Evolutionary conservation across 305 asterid species (phyloP).

Genomic region (Withania somnifera): DNA sequence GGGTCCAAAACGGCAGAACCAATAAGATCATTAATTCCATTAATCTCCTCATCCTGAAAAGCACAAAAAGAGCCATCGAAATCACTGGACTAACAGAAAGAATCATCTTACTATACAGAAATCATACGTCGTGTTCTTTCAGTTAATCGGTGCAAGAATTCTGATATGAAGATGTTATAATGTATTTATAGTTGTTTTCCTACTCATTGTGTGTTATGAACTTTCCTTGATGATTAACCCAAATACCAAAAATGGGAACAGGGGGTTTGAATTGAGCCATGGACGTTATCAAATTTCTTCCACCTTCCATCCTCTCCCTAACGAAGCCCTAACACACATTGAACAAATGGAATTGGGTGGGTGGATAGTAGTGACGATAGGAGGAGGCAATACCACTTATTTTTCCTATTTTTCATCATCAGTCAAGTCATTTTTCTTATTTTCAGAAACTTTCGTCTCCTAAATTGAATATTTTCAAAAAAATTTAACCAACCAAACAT

Average conservation of each 20-base stretch:
- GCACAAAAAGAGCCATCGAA: not conserved
- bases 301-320: not conserved
- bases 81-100: not conserved
- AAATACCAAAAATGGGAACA: not conserved
- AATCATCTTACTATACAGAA: not conserved
- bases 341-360: not conserved
- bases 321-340: not conserved
- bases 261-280: no score
- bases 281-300: not conserved
- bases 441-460: no score
- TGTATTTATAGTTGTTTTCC: not conserved
- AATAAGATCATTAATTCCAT: constrained; percentile 21
- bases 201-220: not conserved
- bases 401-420: no score
- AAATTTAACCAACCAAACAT: no score
- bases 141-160: not conserved
- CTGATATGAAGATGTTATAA: not conserved
- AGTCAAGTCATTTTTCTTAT: no score
- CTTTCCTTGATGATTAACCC: not conserved
- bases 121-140: not conserved
- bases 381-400: not conserved
- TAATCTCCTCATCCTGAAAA: constrained; percentile 31
- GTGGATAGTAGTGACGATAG: not conserved
- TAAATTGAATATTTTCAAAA: no score
- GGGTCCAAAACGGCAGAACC: constrained; percentile 30